Percentiles rank a stretch among this genome's conserved stretches.
Conservation (phyloP, 352 stramenopile species). For the Phytopythium delawarense region DNA sequence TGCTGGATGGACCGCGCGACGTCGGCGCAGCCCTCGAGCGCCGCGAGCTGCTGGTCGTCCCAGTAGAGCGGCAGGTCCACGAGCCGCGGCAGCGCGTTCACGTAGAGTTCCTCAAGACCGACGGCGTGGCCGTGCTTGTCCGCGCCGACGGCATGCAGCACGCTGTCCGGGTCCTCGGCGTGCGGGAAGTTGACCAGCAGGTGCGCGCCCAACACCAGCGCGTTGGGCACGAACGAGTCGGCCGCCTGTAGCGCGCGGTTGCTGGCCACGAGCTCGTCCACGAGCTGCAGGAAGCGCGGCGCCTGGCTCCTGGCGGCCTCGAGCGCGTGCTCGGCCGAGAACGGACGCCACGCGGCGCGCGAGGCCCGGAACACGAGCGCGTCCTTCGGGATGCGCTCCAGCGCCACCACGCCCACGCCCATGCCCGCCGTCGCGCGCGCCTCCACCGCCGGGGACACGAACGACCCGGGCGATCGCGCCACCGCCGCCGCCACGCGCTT, state of each 20-base stretch:
- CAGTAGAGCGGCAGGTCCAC: conserved; percentile 73
- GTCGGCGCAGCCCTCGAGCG: conserved; percentile 60
- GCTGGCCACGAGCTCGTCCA: conserved; percentile 42
- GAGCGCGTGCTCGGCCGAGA: conserved; percentile 69
- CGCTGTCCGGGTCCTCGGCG: conserved; percentile 16
- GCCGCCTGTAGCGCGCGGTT: conserved; percentile 20
- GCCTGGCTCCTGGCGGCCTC: conserved; percentile 57
- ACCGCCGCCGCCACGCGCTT: conserved; percentile 49
- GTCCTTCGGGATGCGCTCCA: conserved; percentile 48
- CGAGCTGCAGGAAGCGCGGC: conserved; percentile 53
- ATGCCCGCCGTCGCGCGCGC: conserved; percentile 42
- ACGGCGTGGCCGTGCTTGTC: conserved; percentile 10
- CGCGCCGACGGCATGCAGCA: conserved; percentile 9
- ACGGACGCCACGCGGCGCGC: conserved; percentile 56
- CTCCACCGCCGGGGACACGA: conserved; percentile 53
- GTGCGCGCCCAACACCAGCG: conserved; percentile 62
- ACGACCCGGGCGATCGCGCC: conserved; percentile 41
- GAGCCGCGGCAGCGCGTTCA: conserved; percentile 43
- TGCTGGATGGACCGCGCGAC: conserved; percentile 57
- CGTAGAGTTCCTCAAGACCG: conserved; percentile 49
- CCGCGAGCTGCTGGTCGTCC: conserved; percentile 51
- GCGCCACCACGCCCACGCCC: conserved; percentile 62
- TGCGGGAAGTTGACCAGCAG: conserved; percentile 55
- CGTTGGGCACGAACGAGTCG: conserved; percentile 55
- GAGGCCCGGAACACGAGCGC: conserved; percentile 59